Evolutionary conservation across 163 green algal genomes (phyloP).

Genomic region (Scenedesmus sp.): DNA sequence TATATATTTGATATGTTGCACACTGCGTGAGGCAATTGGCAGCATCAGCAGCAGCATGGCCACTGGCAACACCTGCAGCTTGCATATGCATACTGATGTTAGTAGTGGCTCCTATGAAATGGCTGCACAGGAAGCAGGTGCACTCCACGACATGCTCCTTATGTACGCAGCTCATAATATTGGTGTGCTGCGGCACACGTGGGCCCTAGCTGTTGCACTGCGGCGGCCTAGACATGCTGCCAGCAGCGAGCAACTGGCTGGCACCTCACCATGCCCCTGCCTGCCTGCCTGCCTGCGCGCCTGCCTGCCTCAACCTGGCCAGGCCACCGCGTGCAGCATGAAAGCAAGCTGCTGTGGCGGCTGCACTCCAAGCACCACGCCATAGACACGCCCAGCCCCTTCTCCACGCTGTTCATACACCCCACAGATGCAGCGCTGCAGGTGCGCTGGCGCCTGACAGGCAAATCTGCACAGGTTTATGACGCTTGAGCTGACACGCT

Average conservation of each 20-base stretch:
- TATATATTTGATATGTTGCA: no score
- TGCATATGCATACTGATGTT: no score
- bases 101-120: no score
- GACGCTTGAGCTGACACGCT: no score
- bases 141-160: no score
- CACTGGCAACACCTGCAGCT: no score
- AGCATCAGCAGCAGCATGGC: no score
- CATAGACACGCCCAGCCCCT: constrained; percentile 45
- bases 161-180: no score
- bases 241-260: background rate
- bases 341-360: constrained; percentile 37
- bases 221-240: background rate
- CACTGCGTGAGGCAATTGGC: no score
- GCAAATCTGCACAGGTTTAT: background rate
- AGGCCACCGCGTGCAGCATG: constrained; percentile 51
- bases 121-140: no score
- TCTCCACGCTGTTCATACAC: constrained; percentile 46
- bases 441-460: background rate
- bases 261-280: background rate
- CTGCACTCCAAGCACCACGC: constrained; percentile 46
- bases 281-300: background rate
- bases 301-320: background rate
- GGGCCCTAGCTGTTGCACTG: no score
- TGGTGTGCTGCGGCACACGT: no score
- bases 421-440: constrained; percentile 42